These are phyloP conservation scores for Colletotrichum sp. DNA, from an alignment of 2,329 filamentous ascomycete species.

Conservation along the genomic window DNA sequence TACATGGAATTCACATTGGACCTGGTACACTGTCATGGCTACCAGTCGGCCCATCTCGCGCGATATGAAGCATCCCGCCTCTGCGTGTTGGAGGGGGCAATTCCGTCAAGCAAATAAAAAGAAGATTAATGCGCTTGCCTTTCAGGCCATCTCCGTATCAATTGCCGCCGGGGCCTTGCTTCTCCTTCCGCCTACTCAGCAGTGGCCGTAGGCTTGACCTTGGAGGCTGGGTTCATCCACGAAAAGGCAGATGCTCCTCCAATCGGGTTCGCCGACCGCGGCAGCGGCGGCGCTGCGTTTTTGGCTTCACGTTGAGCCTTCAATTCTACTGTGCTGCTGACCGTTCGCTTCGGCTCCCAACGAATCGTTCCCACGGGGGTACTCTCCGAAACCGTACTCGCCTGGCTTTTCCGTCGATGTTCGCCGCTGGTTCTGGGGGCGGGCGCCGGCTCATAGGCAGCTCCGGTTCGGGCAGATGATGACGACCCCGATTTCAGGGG, in stretches of 20 bases:
- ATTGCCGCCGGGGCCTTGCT: slow-evolving; percentile 10
- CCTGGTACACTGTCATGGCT: slow-evolving; percentile 12
- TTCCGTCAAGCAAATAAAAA: slow-evolving; percentile 16
- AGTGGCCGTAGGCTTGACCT: slow-evolving; percentile 42
- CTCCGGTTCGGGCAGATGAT: slow-evolving; percentile 52
- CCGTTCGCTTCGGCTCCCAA: slow-evolving; percentile 61
- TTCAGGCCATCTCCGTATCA: neutral
- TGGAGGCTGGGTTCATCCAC: slow-evolving; percentile 74
- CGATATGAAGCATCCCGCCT: slow-evolving; percentile 9
- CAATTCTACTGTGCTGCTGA: slow-evolving; percentile 38
- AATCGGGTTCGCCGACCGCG: slow-evolving; percentile 78
- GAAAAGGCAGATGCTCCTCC: slow-evolving; percentile 93
- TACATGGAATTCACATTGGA: neutral
- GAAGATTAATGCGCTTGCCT: slow-evolving; percentile 11
- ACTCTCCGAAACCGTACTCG: slow-evolving; percentile 53
- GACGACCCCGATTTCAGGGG: slow-evolving; percentile 68
- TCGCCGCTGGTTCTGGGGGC: slow-evolving; percentile 52
- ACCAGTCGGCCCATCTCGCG: neutral
- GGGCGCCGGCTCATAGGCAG: slow-evolving; percentile 57
- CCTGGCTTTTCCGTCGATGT: slow-evolving; percentile 60
- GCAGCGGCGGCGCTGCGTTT: slow-evolving; percentile 42
- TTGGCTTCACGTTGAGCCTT: slow-evolving; percentile 30
- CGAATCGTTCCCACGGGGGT: slow-evolving; percentile 51
- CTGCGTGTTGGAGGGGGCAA: neutral
- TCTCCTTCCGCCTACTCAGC: slow-evolving; percentile 16